phyloP scores from a whole-genome alignment of 305 asterid genomes.

The Vinca major region DNA sequence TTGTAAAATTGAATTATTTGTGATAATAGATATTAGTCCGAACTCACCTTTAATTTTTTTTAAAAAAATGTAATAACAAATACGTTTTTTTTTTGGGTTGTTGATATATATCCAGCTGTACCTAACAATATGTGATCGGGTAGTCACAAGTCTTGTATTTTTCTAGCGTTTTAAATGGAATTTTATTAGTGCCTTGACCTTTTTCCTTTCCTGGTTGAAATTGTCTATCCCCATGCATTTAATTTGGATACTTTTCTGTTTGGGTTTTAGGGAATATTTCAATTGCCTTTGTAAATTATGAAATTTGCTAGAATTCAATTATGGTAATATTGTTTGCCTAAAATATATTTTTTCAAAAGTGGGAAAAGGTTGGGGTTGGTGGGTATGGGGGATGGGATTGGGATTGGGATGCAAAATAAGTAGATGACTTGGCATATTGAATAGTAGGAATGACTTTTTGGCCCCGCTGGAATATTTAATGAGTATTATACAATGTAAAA shows the following conservation, averaged over 20 bases:
- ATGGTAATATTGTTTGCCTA: neutral
- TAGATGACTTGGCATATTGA: neutral
- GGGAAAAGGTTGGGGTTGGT: neutral
- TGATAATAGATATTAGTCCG: no score
- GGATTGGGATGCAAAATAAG: neutral
- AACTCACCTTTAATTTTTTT: no score
- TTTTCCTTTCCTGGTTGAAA: no score
- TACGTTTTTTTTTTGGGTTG: neutral
- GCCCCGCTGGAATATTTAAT: neutral
- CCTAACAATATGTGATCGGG: constrained; percentile 5
- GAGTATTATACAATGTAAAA: neutral
- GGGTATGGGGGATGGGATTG: neutral
- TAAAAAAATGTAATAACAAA: no score
- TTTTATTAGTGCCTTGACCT: no score
- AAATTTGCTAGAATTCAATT: neutral
- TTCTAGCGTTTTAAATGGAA: no score
- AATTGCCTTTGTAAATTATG: neutral
- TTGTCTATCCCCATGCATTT: neutral
- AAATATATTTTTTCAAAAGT: no score
- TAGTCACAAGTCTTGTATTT: constrained; percentile 1
- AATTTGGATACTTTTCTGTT: neutral
- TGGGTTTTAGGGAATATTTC: neutral
- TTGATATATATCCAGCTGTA: neutral
- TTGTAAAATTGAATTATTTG: no score
- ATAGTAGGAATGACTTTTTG: neutral